Percentiles rank a stretch among this genome's conserved stretches.
Conservation (phyloP, 2,329 filamentous ascomycete species). For the Colletotrichum cereale region DNA sequence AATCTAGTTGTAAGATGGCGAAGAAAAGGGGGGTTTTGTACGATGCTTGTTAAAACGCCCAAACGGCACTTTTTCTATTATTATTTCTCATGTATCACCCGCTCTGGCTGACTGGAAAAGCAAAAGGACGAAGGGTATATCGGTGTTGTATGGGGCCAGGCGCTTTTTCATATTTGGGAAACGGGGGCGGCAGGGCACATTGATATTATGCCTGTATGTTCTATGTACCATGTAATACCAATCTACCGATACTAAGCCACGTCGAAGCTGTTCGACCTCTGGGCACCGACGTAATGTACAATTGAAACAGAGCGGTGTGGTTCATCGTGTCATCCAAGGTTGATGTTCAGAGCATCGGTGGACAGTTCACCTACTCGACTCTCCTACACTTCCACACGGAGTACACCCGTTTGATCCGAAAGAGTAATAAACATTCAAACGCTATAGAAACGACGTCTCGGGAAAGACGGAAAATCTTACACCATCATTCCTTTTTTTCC, state of each 20-base stretch:
- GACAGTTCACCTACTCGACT: too few species aligned
- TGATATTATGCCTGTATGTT: neutral
- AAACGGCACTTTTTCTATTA: conserved; percentile 13
- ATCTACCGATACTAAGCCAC: neutral
- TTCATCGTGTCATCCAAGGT: too few species aligned
- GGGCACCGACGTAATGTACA: neutral
- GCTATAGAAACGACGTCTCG: neutral
- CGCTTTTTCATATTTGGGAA: neutral
- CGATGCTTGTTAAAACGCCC: conserved; percentile 14
- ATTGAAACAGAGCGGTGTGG: neutral
- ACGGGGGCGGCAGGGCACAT: neutral
- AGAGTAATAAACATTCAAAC: too few species aligned
- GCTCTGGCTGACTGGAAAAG: neutral
- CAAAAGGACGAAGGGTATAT: neutral
- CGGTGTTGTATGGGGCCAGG: conserved; percentile 1
- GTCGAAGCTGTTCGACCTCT: neutral
- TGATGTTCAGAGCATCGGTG: neutral
- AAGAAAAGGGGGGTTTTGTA: neutral
- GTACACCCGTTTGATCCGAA: too few species aligned
- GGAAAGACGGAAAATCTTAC: neutral
- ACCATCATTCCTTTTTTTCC: neutral
- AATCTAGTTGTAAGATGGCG: conserved; percentile 28
- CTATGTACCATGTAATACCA: neutral
- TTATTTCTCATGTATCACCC: conserved; percentile 6
- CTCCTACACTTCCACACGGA: too few species aligned